A percentile compares a stretch with the other conserved stretches of the same genome.
Evolutionary conservation across 2,329 filamentous ascomycete genomes (phyloP).

Genomic region (Fonsecaea monophora): DNA sequence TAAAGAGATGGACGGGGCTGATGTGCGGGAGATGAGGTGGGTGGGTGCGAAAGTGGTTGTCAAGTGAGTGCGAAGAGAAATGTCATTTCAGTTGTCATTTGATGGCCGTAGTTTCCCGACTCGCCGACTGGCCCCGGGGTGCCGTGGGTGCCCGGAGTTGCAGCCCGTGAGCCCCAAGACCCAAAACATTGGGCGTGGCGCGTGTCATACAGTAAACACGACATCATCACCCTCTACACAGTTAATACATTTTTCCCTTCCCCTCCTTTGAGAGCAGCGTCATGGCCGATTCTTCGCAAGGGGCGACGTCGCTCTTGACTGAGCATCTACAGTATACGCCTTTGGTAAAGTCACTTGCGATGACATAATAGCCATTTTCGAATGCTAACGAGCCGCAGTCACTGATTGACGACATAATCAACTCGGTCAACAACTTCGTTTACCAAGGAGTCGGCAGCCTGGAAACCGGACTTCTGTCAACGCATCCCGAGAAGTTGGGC

Average conservation of each 20-base stretch:
- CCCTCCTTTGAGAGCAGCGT: background rate
- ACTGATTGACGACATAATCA: slow-evolving; percentile 97
- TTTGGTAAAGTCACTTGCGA: slow-evolving; percentile 66
- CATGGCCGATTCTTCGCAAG: slow-evolving; percentile 41
- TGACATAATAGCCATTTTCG: background rate
- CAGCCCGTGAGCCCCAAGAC: background rate
- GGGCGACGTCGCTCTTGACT: slow-evolving; percentile 72
- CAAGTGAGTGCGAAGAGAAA: slow-evolving; percentile 7
- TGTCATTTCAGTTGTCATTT: slow-evolving; percentile 10
- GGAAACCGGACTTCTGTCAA: slow-evolving; percentile 78
- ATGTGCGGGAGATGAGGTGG: slow-evolving; percentile 16
- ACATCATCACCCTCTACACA: background rate
- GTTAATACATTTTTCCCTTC: background rate
- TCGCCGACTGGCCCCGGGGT: background rate
- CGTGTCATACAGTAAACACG: slow-evolving; percentile 11
- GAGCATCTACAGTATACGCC: slow-evolving; percentile 97
- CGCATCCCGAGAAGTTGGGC: slow-evolving; percentile 78
- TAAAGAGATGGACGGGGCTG: slow-evolving; percentile 18
- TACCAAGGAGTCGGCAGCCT: slow-evolving; percentile 88
- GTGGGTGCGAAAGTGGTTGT: slow-evolving; percentile 7
- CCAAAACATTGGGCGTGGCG: background rate
- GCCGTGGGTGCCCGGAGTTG: background rate
- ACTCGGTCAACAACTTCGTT: slow-evolving; percentile 90
- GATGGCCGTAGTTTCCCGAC: slow-evolving; percentile 3
- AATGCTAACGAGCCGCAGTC: slow-evolving; percentile 61